Percentiles rank a stretch among this genome's conserved stretches.
Conservation (phyloP, 208 protist genomes). For the Wallacemonas sp. region DNA sequence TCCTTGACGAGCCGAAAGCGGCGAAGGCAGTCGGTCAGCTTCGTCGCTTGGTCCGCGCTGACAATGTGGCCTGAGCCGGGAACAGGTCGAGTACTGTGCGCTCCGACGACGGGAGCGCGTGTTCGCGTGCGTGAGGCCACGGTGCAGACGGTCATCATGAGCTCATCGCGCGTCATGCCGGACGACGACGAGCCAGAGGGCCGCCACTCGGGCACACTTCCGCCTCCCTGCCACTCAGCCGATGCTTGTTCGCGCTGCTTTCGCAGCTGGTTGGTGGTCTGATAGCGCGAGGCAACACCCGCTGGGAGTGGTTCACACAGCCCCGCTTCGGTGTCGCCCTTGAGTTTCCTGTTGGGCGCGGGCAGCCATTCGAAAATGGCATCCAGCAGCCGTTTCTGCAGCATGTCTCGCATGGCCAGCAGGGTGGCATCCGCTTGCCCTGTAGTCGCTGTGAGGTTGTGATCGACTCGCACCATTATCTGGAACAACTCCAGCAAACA, state of each 20-base stretch:
- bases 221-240: not conserved
- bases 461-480: not conserved
- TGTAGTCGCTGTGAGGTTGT: too few species aligned
- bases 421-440: too few species aligned
- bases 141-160: constrained; percentile 14
- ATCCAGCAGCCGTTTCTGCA: not conserved
- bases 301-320: not conserved
- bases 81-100: too few species aligned
- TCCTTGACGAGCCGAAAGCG: constrained; percentile 17
- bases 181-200: too few species aligned
- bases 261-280: not conserved
- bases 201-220: not conserved
- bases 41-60: not conserved
- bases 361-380: constrained; percentile 1
- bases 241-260: not conserved
- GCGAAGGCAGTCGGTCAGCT: constrained; percentile 4
- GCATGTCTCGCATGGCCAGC: too few species aligned
- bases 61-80: too few species aligned
- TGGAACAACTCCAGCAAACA: not conserved
- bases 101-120: too few species aligned
- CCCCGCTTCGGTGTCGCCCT: not conserved
- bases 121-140: not conserved
- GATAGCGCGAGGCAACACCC: not conserved
- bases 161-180: constrained; percentile 18
- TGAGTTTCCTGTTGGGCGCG: not conserved